These are phyloP conservation scores for Otatea glauca DNA, from an alignment of 176 grass and related monocot species.

Conservation along the genomic window DNA sequence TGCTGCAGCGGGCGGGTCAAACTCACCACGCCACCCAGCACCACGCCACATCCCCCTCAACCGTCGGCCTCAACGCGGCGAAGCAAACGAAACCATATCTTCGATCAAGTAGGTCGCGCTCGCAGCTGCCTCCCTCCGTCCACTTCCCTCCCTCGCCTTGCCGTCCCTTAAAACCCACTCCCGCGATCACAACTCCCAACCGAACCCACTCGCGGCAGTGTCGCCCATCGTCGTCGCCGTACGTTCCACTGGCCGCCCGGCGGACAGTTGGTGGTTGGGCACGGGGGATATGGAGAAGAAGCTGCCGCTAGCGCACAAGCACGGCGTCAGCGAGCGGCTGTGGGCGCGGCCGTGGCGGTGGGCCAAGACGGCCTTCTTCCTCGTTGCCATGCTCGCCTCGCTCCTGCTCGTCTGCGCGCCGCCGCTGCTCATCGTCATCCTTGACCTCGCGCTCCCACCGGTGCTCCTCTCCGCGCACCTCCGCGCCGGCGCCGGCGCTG, in stretches of 20 bases:
- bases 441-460: conserved; percentile 79
- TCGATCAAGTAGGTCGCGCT: not conserved
- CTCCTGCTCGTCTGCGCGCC: conserved; percentile 90
- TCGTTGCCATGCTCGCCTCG: conserved; percentile 77
- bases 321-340: conserved; percentile 34
- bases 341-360: conserved; percentile 73
- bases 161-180: conserved; percentile 37
- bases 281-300: conserved; percentile 54
- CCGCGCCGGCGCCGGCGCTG: not conserved
- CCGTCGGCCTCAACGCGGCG: conserved; percentile 58
- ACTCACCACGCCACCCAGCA: conserved; percentile 34
- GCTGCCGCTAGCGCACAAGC: conserved; percentile 48
- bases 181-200: conserved; percentile 4
- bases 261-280: not conserved
- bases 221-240: not conserved
- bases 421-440: conserved; percentile 72
- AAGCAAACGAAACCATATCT: conserved; percentile 45
- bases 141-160: not conserved
- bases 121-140: not conserved
- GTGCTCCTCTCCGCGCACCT: conserved; percentile 49
- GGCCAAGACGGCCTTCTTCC: conserved; percentile 86
- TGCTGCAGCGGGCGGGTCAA: conserved; percentile 1
- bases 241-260: not conserved
- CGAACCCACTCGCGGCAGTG: not conserved
- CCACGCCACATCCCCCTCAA: conserved; percentile 38